A percentile compares a stretch with the other conserved stretches of the same genome.
Evolutionary conservation across 108 stramenopile genomes (phyloP).

Genomic region (Nitzschia sp.): DNA sequence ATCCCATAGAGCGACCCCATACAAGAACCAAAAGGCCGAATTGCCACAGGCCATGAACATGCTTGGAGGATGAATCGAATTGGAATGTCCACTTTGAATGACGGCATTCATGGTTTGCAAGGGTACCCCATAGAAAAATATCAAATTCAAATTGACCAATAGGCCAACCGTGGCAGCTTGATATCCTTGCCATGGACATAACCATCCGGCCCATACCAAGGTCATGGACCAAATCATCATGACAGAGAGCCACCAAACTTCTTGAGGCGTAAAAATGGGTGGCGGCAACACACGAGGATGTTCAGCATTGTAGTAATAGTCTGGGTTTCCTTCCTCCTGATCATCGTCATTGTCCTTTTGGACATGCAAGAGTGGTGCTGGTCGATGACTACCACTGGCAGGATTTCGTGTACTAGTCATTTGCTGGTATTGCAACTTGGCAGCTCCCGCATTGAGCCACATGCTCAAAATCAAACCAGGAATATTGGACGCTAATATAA

Average conservation of each 20-base stretch:
- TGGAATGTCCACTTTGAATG: slow-evolving; percentile 33
- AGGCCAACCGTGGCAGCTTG: slow-evolving; percentile 46
- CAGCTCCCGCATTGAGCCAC: slow-evolving; percentile 67
- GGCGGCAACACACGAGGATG: background rate
- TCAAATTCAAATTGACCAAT: slow-evolving; percentile 66
- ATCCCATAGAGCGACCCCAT: slow-evolving; percentile 35
- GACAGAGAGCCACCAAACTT: slow-evolving; percentile 20
- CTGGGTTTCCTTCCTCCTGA: background rate
- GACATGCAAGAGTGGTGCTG: background rate
- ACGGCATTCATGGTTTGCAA: slow-evolving; percentile 66
- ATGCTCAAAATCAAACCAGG: slow-evolving; percentile 57
- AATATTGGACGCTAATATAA: slow-evolving; percentile 60
- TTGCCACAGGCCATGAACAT: slow-evolving; percentile 35
- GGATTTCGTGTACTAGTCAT: background rate
- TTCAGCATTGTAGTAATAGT: background rate
- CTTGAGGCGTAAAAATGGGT: slow-evolving; percentile 13
- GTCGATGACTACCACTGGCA: background rate
- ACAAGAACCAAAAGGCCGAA: slow-evolving; percentile 35
- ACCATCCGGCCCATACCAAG: slow-evolving; percentile 36
- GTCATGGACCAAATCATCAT: slow-evolving; percentile 20
- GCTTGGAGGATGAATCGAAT: slow-evolving; percentile 36
- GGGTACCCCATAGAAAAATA: slow-evolving; percentile 78
- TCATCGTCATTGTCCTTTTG: background rate
- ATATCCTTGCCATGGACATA: slow-evolving; percentile 1
- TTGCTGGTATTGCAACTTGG: slow-evolving; percentile 57